phyloP scores from a whole-genome alignment of 768 basidiomycete species.

The Lentinus tigrinus region DNA sequence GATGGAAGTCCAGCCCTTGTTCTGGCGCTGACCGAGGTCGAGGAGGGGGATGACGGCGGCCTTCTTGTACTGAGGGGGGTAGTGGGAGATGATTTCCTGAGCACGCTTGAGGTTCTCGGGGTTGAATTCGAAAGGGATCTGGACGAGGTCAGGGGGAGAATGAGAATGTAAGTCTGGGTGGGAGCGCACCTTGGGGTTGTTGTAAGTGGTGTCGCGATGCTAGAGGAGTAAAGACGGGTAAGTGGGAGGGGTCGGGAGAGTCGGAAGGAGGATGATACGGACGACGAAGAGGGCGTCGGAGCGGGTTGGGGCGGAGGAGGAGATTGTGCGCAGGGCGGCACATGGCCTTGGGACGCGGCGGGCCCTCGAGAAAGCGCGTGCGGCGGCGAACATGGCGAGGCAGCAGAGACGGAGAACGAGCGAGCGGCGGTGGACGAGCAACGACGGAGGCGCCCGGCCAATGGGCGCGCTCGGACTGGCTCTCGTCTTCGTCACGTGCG shows the following conservation, averaged over 20 bases:
- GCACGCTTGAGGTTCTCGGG: constrained; percentile 82
- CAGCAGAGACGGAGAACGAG: neutral
- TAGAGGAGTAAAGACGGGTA: constrained; percentile 32
- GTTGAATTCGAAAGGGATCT: constrained; percentile 91
- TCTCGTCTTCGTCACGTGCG: neutral
- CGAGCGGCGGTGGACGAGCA: neutral
- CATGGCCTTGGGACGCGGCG: constrained; percentile 9
- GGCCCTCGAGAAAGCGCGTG: constrained; percentile 20
- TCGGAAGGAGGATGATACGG: constrained; percentile 62
- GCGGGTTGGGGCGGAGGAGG: constrained; percentile 42
- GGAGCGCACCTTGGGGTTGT: constrained; percentile 80
- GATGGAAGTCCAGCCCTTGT: constrained; percentile 98
- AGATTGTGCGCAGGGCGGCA: constrained; percentile 27
- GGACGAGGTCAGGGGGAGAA: neutral
- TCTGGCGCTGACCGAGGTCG: constrained; percentile 95
- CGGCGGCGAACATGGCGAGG: constrained; percentile 26
- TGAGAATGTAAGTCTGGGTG: neutral
- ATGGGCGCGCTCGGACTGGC: constrained; percentile 12
- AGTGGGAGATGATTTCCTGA: constrained; percentile 85
- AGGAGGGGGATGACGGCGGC: constrained; percentile 96
- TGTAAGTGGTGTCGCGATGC: constrained; percentile 95
- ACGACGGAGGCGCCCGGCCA: constrained; percentile 2
- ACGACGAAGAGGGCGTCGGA: constrained; percentile 90
- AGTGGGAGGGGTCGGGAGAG: constrained; percentile 3
- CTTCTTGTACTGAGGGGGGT: constrained; percentile 98